Evolutionary conservation across 169 alveolate species (phyloP), one percentile per base, ranked within the genome.

Genomic region (Babesia microti): DNA sequence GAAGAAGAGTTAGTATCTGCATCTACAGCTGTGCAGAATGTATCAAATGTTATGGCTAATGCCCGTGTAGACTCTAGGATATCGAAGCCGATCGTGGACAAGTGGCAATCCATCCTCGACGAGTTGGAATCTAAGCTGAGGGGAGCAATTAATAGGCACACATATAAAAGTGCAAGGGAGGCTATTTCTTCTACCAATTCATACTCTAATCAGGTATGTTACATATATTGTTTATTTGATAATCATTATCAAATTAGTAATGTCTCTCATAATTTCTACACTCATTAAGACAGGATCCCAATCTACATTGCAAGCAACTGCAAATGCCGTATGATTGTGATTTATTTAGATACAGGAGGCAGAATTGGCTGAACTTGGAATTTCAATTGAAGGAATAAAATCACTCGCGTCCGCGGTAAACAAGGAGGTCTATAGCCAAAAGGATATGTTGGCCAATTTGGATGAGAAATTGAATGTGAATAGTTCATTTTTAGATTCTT

Each of bases 41-140:
- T 63, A 12, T 53, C 53, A 17, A 53, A 53, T 37, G 50, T 68
- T 6, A 63, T 63, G 11, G 41, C 33, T 7, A 6, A n/a, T 1
- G 53, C 51, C 40, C 61, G 33, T 11, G 43, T 26, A 0, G 44
- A 46, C 28, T 63, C 51, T 59, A 51, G 59, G 30, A 63, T 63
- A 23, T 44, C 75, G 1, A 6, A 41, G 9, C 39, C 41, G 23
- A 23, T 53, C 32, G 9, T 63, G 22, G 59, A 14, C 29, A 23
- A 53, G 15, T 41, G 75, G 19, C 67, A 63, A 30, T 14, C 26
- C 14, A 63, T 59, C 4, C 51, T 63, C 33, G 45, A 63, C 23
- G 75, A 63, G 34, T 63, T 63, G 46, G 27, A 39, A 21, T 63
- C 75, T 5, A 63, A 63, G 51, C 14, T 63, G 21, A 52, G 46